A percentile compares a stretch with the other conserved stretches of the same genome.
phyloP scores from a whole-genome alignment of 2,329 filamentous ascomycete genomes.

The Metarhizium robertsii region DNA sequence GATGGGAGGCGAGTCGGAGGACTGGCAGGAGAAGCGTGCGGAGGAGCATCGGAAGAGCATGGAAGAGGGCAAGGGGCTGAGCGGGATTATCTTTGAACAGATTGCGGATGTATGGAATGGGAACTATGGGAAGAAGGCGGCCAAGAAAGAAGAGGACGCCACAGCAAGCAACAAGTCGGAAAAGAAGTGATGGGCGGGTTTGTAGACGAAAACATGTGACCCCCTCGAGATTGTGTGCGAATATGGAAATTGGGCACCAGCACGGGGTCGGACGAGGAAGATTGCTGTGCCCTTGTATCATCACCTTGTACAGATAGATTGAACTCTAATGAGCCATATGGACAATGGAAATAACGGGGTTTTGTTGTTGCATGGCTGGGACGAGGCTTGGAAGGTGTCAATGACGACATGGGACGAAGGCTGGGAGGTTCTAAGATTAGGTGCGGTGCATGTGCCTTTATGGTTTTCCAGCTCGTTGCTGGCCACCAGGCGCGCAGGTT shows the following conservation, averaged over 20 bases:
- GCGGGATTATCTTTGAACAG: constrained; percentile 47
- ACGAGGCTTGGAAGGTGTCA: too few species aligned
- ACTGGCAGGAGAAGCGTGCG: constrained; percentile 44
- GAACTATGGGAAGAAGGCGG: constrained; percentile 21
- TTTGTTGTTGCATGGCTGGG: neutral
- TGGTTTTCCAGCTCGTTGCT: too few species aligned
- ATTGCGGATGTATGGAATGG: constrained; percentile 42
- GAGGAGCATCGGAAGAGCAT: constrained; percentile 43
- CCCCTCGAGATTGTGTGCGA: neutral
- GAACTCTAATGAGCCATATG: neutral
- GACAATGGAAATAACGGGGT: neutral
- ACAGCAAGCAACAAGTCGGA: neutral
- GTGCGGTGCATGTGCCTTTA: too few species aligned
- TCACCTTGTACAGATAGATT: neutral
- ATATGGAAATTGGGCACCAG: neutral
- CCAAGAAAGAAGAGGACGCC: constrained; percentile 17
- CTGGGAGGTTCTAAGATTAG: too few species aligned
- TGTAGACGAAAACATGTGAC: too few species aligned
- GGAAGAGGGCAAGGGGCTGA: constrained; percentile 45
- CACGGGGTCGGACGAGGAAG: neutral
- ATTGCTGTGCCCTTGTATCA: neutral
- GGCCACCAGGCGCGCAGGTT: too few species aligned
- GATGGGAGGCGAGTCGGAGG: constrained; percentile 47
- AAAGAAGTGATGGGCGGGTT: neutral
- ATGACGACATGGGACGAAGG: too few species aligned